Evolutionary conservation across 805 yeast species (phyloP).

Genomic region (Candida broadrunensis): DNA sequence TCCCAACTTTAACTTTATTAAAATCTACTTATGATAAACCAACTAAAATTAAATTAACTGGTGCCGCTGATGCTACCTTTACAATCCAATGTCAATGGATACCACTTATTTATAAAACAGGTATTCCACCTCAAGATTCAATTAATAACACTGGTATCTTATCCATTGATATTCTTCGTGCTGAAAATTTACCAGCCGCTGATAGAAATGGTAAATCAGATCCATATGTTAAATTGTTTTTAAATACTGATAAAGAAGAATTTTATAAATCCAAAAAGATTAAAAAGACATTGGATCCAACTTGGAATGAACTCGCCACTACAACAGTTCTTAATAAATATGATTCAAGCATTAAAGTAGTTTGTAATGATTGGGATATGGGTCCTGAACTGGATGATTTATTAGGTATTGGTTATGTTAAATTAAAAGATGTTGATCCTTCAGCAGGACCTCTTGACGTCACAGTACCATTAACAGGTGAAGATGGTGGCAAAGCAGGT

Average conservation of each 20-base stretch:
- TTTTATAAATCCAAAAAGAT: conserved; percentile 73
- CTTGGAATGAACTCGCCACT: conserved; percentile 71
- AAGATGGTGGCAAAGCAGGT: conserved; percentile 60
- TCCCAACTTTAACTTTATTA: conserved; percentile 67
- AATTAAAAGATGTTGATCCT: conserved; percentile 42
- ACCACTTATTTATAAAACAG: conserved; percentile 57
- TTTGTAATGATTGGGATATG: conserved; percentile 87
- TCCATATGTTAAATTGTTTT: conserved; percentile 72
- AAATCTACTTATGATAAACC: conserved; percentile 65
- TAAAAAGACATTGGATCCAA: conserved; percentile 89
- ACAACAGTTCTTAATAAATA: conserved; percentile 60
- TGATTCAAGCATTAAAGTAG: conserved; percentile 54
- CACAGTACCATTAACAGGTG: conserved; percentile 50
- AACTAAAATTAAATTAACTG: conserved; percentile 51
- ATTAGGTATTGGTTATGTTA: conserved; percentile 63
- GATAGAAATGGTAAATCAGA: conserved; percentile 93
- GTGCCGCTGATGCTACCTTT: conserved; percentile 51
- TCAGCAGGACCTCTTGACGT: conserved; percentile 51
- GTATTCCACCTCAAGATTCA: conserved; percentile 71
- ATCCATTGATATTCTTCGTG: conserved; percentile 58
- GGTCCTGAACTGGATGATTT: conserved; percentile 84
- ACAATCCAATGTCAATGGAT: conserved; percentile 70
- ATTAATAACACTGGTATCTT: conserved; percentile 73
- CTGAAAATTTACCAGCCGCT: conserved; percentile 72
- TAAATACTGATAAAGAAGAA: conserved; percentile 58